Percentiles rank a stretch among this genome's conserved stretches.
Conservation (phyloP, 495 filamentous ascomycete genomes). For the Parathielavia appendiculata region DNA sequence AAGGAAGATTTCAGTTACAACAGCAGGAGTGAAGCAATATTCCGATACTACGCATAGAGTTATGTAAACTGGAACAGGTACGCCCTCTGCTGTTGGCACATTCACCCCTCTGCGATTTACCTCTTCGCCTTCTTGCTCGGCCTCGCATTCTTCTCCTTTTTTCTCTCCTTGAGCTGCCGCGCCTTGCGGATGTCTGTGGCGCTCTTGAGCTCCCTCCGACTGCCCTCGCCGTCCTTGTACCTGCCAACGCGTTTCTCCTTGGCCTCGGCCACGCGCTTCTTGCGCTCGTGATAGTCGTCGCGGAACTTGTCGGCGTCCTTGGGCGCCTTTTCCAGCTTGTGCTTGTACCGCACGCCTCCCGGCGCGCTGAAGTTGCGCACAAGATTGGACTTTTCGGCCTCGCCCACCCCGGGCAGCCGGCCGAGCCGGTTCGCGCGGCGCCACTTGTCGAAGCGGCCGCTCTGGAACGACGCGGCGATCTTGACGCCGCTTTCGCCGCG, state of each 20-base stretch:
- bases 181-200: slow-evolving; percentile 81
- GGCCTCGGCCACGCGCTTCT: slow-evolving; percentile 83
- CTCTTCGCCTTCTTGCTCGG: slow-evolving; percentile 61
- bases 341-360: slow-evolving; percentile 60
- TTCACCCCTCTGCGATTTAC: not conserved
- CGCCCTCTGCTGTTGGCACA: not conserved
- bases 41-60: too few species aligned
- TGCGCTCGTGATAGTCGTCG: slow-evolving; percentile 82
- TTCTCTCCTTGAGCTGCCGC: slow-evolving; percentile 65
- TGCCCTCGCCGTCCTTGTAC: slow-evolving; percentile 59
- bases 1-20: too few species aligned
- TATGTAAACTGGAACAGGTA: too few species aligned
- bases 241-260: slow-evolving; percentile 74
- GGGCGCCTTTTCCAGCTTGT: slow-evolving; percentile 77
- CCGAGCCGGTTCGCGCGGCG: slow-evolving; percentile 75
- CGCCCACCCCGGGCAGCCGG: slow-evolving; percentile 72
- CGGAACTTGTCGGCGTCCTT: slow-evolving; percentile 88
- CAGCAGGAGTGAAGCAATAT: too few species aligned
- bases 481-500: slow-evolving; percentile 90
- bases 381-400: slow-evolving; percentile 62
- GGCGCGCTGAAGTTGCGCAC: slow-evolving; percentile 60
- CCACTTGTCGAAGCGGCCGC: slow-evolving; percentile 90
- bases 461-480: slow-evolving; percentile 88
- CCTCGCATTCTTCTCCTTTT: slow-evolving; percentile 77
- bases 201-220: slow-evolving; percentile 70